A percentile compares a stretch with the other conserved stretches of the same genome.
These are phyloP conservation scores for Acanthamoeba culbertsoni DNA, from an alignment of 208 protist species.

Conservation along the genomic window DNA sequence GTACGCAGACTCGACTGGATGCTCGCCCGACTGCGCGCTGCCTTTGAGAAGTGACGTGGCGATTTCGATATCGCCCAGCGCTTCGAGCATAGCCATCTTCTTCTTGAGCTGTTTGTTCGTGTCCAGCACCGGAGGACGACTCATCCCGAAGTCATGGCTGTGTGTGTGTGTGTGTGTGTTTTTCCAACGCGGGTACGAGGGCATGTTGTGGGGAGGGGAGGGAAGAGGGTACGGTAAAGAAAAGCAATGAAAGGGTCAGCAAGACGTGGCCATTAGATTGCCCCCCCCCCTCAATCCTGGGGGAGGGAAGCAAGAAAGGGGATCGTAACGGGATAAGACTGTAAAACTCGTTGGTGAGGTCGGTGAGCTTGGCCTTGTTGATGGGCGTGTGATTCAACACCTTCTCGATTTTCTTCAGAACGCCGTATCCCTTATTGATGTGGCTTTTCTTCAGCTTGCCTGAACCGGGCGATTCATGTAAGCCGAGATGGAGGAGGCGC, in stretches of 20 bases:
- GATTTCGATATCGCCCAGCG: constrained; percentile 66
- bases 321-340: constrained; percentile 67
- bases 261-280: too few relatives aligned
- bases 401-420: constrained; percentile 64
- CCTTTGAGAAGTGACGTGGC: constrained; percentile 56
- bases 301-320: neutral
- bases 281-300: too few relatives aligned
- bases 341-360: constrained; percentile 71
- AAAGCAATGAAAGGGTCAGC: too few relatives aligned
- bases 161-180: neutral
- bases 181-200: neutral
- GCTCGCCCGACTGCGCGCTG: neutral
- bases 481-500: neutral
- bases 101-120: constrained; percentile 64
- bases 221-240: too few relatives aligned
- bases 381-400: neutral
- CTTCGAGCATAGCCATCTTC: constrained; percentile 69
- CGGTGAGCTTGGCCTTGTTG: neutral
- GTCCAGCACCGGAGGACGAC: constrained; percentile 58
- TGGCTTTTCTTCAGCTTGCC: constrained; percentile 77
- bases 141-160: constrained; percentile 55
- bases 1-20: constrained; percentile 58
- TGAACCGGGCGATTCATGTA: neutral
- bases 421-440: constrained; percentile 67
- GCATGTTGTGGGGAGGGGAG: neutral